Base-by-base conservation (phyloP, 345 rosid genomes). In the Kandelia obovata region DNA sequence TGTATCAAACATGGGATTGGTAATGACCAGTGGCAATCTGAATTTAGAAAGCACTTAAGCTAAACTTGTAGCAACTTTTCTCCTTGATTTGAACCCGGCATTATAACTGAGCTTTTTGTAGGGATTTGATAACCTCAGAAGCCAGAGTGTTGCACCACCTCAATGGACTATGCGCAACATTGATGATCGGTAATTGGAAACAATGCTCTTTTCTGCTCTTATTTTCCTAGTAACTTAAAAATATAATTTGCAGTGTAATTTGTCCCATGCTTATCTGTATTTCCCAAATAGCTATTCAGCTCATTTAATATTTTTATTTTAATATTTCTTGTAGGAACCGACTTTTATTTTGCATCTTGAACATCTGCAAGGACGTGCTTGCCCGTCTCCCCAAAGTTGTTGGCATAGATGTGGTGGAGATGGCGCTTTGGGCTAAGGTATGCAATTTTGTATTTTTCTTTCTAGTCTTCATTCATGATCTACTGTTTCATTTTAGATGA, bases 51-150 rank as follows among this genome's bases (percentile, higher is more conserved):
- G 64, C 75, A 72, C 65, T 74, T 39, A 53, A 74, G 37, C 61
- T 56, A 55, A 34, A 23, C 60, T 31, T 71, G 56, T 31, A 7
- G 25, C 60, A 11, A 26, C 28, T 58, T 69, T 4, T 32, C 53
- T 69, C 2, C 39, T 30, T 53, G 59, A 11, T 56, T 56, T 56
- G 59, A 11, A 56, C 59, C 23, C 16, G 9, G 30, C 59, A 56
- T 23, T 9, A 21, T 85, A 73, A 88, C 60, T 53, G 60, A 75
- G 60, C 67, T 68, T 80, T 47, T 77, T 80, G n/a, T 70, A 95
- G 99, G 99, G 98, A 32, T 95, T 95, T 86, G 99, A 95, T 80
- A 95, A 95, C 83, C 98, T 95, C 52, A 87, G 97, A 83, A 92
- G 87, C 84, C 96, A 95, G 83, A 89, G 89, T 80, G 99, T 95